A percentile compares a stretch with the other conserved stretches of the same genome.
Evolutionary conservation across 2,329 filamentous ascomycete genomes (phyloP).

Genomic region (Knoxdaviesia capensis): DNA sequence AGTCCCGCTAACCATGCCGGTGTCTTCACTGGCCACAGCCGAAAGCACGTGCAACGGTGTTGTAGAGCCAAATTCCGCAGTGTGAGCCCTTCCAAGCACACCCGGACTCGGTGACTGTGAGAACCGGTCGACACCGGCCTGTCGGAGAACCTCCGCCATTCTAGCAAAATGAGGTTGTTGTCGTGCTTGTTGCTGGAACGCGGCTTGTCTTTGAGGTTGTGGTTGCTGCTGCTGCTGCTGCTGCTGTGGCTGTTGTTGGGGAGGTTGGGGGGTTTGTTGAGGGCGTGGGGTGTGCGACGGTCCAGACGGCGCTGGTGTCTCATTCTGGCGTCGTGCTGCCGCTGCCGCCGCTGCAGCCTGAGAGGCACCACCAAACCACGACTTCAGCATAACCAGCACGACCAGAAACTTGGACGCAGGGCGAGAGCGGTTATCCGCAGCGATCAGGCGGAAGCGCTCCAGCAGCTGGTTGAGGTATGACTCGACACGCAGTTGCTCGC

Average conservation of each 20-base stretch:
- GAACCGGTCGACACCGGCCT: too few relatives aligned
- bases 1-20: neutral
- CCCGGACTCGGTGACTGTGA: too few relatives aligned
- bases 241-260: neutral
- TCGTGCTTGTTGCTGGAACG: conserved; percentile 4
- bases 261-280: neutral
- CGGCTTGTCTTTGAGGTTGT: neutral
- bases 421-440: conserved; percentile 41
- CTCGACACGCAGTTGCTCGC: conserved; percentile 42
- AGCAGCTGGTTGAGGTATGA: conserved; percentile 52
- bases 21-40: conserved; percentile 1
- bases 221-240: conserved; percentile 5
- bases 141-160: neutral
- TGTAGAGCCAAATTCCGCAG: too few relatives aligned
- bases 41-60: conserved; percentile 4
- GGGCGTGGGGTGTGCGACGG: conserved; percentile 1
- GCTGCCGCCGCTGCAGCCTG: too few relatives aligned
- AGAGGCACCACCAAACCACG: conserved; percentile 34
- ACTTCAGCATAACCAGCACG: conserved; percentile 48
- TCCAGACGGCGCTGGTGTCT: neutral
- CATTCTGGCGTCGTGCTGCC: neutral
- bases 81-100: too few relatives aligned
- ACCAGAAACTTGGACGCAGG: conserved; percentile 51
- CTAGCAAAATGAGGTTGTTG: conserved; percentile 2
- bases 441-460: conserved; percentile 43